These are phyloP conservation scores for Colletotrichum tropicale DNA, from an alignment of 2,329 filamentous ascomycete species.

Conservation along the genomic window DNA sequence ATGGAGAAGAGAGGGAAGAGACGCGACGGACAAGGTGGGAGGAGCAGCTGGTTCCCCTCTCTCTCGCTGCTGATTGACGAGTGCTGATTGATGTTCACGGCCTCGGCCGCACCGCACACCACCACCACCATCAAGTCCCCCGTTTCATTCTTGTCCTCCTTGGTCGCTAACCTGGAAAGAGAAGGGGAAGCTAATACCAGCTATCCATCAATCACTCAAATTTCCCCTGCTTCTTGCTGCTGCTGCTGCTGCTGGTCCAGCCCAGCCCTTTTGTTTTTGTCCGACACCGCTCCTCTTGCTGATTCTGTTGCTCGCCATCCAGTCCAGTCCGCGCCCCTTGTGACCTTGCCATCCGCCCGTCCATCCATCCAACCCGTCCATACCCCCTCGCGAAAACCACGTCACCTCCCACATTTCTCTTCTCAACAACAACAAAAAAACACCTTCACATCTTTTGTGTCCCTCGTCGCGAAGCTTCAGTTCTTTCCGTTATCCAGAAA, in stretches of 20 bases:
- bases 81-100: not conserved
- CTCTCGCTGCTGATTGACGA: not conserved
- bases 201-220: not conserved
- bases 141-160: not conserved
- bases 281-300: not conserved
- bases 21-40: not conserved
- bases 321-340: not conserved
- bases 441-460: not conserved
- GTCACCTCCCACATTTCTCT: not conserved
- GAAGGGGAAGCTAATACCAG: not conserved
- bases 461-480: not conserved
- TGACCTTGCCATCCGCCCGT: not conserved
- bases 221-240: not conserved
- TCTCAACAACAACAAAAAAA: not conserved
- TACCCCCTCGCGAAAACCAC: not conserved
- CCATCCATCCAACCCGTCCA: not conserved
- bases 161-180: not conserved
- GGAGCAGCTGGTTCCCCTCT: not conserved
- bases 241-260: not conserved
- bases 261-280: not conserved
- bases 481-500: too few species aligned
- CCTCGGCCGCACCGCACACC: not conserved
- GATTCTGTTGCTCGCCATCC: not conserved
- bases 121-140: not conserved
- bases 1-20: not conserved